Evolutionary conservation across 2,329 filamentous ascomycete species (phyloP).

Genomic region (Ilyonectria robusta): DNA sequence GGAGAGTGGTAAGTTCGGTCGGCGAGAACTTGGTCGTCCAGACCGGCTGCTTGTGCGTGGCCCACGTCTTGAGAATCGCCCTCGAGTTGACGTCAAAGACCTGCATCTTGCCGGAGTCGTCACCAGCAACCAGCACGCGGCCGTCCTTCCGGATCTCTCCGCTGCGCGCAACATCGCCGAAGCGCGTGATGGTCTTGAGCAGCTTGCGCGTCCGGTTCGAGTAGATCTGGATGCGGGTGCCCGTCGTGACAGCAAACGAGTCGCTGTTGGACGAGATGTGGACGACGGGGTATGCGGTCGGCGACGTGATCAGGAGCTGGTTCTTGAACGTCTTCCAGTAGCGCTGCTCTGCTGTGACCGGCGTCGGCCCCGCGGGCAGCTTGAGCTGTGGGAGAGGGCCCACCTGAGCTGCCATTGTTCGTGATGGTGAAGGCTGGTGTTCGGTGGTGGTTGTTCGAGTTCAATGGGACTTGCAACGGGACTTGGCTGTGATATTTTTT

Average conservation of each 20-base stretch:
- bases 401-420: constrained; percentile 86
- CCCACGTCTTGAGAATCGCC: constrained; percentile 96
- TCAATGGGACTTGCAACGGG: constrained; percentile 20
- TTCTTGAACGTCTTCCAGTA: constrained; percentile 98
- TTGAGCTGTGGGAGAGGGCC: constrained; percentile 85
- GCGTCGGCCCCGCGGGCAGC: constrained; percentile 85
- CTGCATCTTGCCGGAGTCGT: constrained; percentile 92
- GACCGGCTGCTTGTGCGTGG: constrained; percentile 92
- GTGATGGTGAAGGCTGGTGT: constrained; percentile 39
- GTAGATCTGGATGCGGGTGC: constrained; percentile 93
- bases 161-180: constrained; percentile 90
- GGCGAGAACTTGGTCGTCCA: constrained; percentile 96
- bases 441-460: constrained; percentile 29
- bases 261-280: constrained; percentile 86
- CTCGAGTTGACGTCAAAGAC: constrained; percentile 92
- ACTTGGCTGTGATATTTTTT: constrained; percentile 47
- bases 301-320: constrained; percentile 89
- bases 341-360: constrained; percentile 90
- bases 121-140: constrained; percentile 89
- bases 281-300: constrained; percentile 90
- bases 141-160: constrained; percentile 92
- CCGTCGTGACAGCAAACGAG: constrained; percentile 93
- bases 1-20: constrained; percentile 84
- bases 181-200: constrained; percentile 93
- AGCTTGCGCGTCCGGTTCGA: constrained; percentile 92